A percentile compares a stretch with the other conserved stretches of the same genome.
phyloP scores from a whole-genome alignment of 345 rosid species.

The Trapa bicornis region DNA sequence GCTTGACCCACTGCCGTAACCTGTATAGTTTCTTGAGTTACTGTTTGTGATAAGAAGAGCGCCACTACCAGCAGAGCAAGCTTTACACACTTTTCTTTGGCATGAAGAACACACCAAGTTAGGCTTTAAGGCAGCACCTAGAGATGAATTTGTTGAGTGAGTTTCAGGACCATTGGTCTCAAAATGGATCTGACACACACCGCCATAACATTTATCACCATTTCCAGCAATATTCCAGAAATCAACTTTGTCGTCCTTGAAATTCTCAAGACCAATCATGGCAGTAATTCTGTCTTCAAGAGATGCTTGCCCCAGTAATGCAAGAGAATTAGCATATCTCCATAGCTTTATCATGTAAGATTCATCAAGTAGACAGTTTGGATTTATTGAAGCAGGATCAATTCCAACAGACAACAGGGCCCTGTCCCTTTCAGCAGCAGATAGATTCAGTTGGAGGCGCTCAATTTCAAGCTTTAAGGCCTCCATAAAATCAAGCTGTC shows the following conservation, averaged over 20 bases:
- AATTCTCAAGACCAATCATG: constrained; percentile 59
- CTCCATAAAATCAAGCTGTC: constrained; percentile 48
- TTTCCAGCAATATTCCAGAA: constrained; percentile 71
- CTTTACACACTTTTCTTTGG: constrained; percentile 59
- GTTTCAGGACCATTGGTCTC: constrained; percentile 32
- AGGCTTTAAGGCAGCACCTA: constrained; percentile 30
- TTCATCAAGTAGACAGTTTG: constrained; percentile 61
- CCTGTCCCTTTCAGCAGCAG: constrained; percentile 98
- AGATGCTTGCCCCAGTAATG: constrained; percentile 67
- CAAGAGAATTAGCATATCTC: constrained; percentile 54
- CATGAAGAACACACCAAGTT: constrained; percentile 56
- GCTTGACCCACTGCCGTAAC: constrained; percentile 25
- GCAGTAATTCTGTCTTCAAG: constrained; percentile 77
- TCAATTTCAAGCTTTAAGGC: constrained; percentile 92
- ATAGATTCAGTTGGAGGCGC: constrained; percentile 67
- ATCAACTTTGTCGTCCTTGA: constrained; percentile 44
- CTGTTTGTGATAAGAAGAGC: constrained; percentile 53
- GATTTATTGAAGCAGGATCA: constrained; percentile 91
- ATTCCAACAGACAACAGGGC: constrained; percentile 72
- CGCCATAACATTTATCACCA: constrained; percentile 55
- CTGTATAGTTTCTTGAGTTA: constrained; percentile 35
- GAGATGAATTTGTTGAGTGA: constrained; percentile 26
- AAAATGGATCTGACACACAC: constrained; percentile 53
- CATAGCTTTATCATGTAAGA: constrained; percentile 60
- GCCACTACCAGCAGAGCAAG: constrained; percentile 88